Evolutionary conservation across 257 asterid genomes (phyloP), one percentile per base, ranked within the genome.

Genomic region (Marsdenia floribunda): DNA sequence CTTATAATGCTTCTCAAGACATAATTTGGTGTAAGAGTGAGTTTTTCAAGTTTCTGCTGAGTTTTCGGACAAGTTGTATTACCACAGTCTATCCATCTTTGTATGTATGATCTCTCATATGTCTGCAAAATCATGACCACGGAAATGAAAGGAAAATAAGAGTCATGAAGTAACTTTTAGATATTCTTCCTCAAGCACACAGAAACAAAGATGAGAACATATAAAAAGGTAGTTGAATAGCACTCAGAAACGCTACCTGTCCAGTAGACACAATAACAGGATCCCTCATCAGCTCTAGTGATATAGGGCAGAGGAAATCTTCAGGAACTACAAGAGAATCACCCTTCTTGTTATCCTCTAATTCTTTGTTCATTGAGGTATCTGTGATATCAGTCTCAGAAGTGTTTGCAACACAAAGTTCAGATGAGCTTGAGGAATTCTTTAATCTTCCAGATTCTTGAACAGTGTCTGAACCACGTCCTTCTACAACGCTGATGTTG

Each of bases 11-110:
- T 90, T 76, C 95, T 81, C 66, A 94, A 76, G 57, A 86, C 96
- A 19, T 90, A 90, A 65, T 94, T 94, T n/a, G 98, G 92, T 16
- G 98, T 92, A 7, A 94, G 91, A n/a, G 91, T 90, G 74, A 87
- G 89, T 74, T 88, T 88, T 54, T 77, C 85, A 65, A 94, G 96
- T 81, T 88, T 90, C 84, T 88, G 98, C 83, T 87, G 97, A 76
- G 98, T 91, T 88, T 94, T 94, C 5, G 98, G 98, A 84, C 98
- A 94, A 22, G 97, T 89, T 5, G 85, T 88, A 91, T 89, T 92
- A 75, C 97, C 97, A 49, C 98, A 82, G 68, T 91, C 97, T 67
- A 94, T 88, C 98, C 98, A 94, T 83, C 90, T 88, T 72, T 94
- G 97, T 70, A 94, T 94, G 80, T 87, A 90, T 24, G 91, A 92